Conservation (phyloP, 129 eudicot genomes). For the Dittrichia graveolens region DNA sequence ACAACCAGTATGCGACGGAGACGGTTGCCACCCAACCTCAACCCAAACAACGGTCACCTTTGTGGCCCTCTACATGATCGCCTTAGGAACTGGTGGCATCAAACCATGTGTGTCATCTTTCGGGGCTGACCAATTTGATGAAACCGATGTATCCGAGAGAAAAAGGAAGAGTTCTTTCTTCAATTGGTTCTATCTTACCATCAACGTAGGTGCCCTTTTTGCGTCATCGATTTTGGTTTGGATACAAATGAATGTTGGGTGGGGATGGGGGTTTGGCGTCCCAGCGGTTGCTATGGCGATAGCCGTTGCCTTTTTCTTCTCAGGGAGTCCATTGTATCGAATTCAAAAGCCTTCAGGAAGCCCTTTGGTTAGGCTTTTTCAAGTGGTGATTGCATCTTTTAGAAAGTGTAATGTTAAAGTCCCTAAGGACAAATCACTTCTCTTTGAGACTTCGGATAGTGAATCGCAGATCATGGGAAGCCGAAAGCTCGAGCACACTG, state of each 20-base stretch:
- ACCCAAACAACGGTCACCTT: constrained; percentile 46
- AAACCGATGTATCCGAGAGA: constrained; percentile 57
- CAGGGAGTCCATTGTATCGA: constrained; percentile 65
- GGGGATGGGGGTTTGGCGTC: constrained; percentile 91
- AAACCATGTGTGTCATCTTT: constrained; percentile 96
- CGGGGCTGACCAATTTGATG: constrained; percentile 95
- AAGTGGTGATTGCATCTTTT: constrained; percentile 72
- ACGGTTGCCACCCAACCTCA: constrained; percentile 54
- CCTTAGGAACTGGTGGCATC: constrained; percentile 92
- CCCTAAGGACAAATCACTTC: constrained; percentile 61
- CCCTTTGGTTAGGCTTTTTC: constrained; percentile 66
- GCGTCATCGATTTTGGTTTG: constrained; percentile 74
- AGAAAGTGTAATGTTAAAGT: constrained; percentile 51
- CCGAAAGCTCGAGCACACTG: constrained; percentile 82
- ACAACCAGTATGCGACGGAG: constrained; percentile 47
- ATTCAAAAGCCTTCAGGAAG: constrained; percentile 81
- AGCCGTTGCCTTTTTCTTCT: constrained; percentile 69
- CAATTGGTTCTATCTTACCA: constrained; percentile 85
- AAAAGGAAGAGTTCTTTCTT: constrained; percentile 79
- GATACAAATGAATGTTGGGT: constrained; percentile 83
- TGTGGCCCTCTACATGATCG: constrained; percentile 65
- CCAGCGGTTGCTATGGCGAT: constrained; percentile 87
- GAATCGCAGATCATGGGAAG: constrained; percentile 68
- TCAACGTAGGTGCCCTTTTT: constrained; percentile 79
- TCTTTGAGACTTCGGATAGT: constrained; percentile 63